These are phyloP conservation scores for Arthrinium puccinioides DNA, from an alignment of 2,329 filamentous ascomycete species.

Conservation along the genomic window DNA sequence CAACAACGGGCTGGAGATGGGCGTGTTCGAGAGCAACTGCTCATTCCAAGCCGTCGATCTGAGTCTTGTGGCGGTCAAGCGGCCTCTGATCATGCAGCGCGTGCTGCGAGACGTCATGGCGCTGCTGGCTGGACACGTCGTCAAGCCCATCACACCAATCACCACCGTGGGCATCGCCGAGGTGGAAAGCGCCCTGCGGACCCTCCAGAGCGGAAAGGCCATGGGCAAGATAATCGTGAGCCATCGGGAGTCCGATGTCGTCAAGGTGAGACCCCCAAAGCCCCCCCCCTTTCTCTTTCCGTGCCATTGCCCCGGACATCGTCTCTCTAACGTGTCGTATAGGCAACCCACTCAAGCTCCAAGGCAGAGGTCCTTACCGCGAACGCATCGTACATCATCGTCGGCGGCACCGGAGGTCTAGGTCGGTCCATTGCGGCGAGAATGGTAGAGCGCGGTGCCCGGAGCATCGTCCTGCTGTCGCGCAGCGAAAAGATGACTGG, in stretches of 20 bases:
- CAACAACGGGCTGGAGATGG: conserved; percentile 20
- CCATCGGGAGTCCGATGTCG: conserved; percentile 19
- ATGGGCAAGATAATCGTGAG: conserved; percentile 35
- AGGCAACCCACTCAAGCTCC: too few species aligned
- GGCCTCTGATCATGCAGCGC: conserved; percentile 16
- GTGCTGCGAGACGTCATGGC: conserved; percentile 17
- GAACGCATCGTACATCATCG: conserved; percentile 39
- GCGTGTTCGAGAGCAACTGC: conserved; percentile 40
- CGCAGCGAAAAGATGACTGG: conserved; percentile 22
- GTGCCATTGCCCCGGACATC: too few species aligned
- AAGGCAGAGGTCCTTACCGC: too few species aligned
- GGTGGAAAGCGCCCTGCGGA: conserved; percentile 1
- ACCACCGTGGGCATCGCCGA: conserved; percentile 18
- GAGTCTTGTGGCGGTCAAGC: conserved; percentile 28
- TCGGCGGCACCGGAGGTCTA: conserved; percentile 45
- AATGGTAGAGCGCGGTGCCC: conserved; percentile 42
- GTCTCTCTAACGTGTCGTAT: too few species aligned
- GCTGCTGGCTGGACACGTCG: conserved; percentile 16
- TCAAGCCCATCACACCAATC: conserved; percentile 23
- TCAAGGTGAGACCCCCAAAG: conserved; percentile 10
- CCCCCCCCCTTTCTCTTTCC: not conserved
- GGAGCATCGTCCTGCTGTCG: conserved; percentile 40
- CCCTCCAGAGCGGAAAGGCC: conserved; percentile 20
- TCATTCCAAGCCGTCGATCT: conserved; percentile 39
- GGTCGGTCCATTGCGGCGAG: conserved; percentile 40